phyloP scores from a whole-genome alignment of 2,329 filamentous ascomycete species.

The Fusarium gaditjirri region DNA sequence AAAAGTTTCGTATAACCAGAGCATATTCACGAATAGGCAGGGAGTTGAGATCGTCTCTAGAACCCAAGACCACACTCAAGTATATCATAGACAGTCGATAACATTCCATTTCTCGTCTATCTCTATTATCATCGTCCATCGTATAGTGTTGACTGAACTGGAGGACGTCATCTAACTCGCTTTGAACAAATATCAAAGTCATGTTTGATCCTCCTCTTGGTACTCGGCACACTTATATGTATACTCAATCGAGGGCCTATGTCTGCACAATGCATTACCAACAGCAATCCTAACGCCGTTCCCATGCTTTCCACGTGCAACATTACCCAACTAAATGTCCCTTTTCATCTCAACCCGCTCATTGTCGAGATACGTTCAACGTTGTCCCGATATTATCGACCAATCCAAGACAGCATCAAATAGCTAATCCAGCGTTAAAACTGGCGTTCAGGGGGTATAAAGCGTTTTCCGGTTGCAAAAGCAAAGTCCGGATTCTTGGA shows the following conservation, averaged over 20 bases:
- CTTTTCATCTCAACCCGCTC: conserved; percentile 21
- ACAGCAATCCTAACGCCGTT: conserved; percentile 42
- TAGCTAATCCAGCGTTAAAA: conserved; percentile 21
- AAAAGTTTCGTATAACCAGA: too few relatives aligned
- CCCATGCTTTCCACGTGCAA: conserved; percentile 42
- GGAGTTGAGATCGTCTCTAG: too few relatives aligned
- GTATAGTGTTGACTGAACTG: conserved; percentile 19
- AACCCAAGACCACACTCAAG: too few relatives aligned
- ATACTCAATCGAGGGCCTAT: conserved; percentile 18
- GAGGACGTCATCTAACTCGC: conserved; percentile 13
- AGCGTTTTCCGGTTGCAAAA: conserved; percentile 20
- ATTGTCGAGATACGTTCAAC: conserved; percentile 24
- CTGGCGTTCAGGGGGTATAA: conserved; percentile 38
- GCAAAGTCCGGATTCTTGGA: conserved; percentile 20
- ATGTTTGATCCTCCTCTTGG: conserved; percentile 3
- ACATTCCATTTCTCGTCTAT: conserved; percentile 38
- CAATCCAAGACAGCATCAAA: conserved; percentile 27
- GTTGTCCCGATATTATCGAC: conserved; percentile 19
- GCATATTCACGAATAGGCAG: too few relatives aligned
- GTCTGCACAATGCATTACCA: conserved; percentile 35
- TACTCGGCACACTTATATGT: conserved; percentile 2
- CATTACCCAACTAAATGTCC: conserved; percentile 41
- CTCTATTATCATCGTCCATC: conserved; percentile 40
- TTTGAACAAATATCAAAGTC: conserved; percentile 19
- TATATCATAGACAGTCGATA: conserved; percentile 8